phyloP scores from a whole-genome alignment of 805 yeast species.

The Candida saitoana region DNA sequence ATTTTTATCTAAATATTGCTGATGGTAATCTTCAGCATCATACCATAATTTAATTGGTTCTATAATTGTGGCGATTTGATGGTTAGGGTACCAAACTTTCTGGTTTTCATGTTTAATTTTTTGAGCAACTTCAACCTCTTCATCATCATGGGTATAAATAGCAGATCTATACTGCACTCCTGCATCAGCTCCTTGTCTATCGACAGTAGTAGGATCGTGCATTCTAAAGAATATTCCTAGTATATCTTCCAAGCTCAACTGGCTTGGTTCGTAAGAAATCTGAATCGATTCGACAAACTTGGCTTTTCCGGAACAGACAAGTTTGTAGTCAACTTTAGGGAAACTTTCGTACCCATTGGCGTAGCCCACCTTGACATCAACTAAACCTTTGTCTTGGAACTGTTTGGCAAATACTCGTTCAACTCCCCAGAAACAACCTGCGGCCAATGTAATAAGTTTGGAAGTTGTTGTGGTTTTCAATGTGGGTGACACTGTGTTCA shows the following conservation, averaged over 20 bases:
- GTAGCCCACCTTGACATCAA: constrained; percentile 84
- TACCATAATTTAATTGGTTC: constrained; percentile 67
- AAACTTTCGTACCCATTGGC: constrained; percentile 73
- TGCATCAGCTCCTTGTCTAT: constrained; percentile 80
- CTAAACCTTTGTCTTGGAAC: constrained; percentile 57
- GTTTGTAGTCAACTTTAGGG: constrained; percentile 45
- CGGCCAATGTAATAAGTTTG: constrained; percentile 42
- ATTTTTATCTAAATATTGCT: constrained; percentile 70
- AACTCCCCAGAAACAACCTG: constrained; percentile 84
- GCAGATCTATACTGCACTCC: constrained; percentile 93
- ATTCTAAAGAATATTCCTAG: constrained; percentile 83
- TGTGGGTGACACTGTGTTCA: constrained; percentile 28
- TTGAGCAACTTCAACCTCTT: constrained; percentile 44
- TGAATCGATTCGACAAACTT: constrained; percentile 79
- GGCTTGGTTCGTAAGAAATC: constrained; percentile 70
- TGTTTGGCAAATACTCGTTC: constrained; percentile 78
- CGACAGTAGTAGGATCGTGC: constrained; percentile 88
- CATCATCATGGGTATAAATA: constrained; percentile 59
- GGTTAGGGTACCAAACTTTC: constrained; percentile 68
- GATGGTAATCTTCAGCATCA: constrained; percentile 97
- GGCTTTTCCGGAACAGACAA: constrained; percentile 76
- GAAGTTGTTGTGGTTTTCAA: constrained; percentile 31
- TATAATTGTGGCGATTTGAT: constrained; percentile 64
- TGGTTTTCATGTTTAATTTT: constrained; percentile 53
- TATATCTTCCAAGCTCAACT: constrained; percentile 56